Base-by-base conservation (phyloP, 1,139 yeast species). In the Groenewaldozyma auringiensis region DNA sequence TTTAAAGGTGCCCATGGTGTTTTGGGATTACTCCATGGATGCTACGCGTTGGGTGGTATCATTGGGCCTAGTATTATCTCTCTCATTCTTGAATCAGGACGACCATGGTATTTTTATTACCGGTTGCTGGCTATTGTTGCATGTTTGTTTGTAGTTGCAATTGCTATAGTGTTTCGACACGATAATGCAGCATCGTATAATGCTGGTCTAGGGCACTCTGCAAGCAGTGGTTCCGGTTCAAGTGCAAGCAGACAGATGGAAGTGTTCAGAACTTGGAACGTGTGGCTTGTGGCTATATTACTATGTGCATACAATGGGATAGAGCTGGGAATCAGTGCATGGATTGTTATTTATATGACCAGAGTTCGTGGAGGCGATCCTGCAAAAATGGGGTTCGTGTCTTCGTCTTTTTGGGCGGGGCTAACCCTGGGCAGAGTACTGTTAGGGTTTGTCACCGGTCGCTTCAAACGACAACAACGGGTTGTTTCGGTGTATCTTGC, bases 391-490 rank as follows among this genome's bases (percentile, higher is more conserved):
- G 86, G 86, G 20, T 81, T 79, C 55, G 80, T 79, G 29, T 76
- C 83, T 1, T 76, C 85, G 6, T 87, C 87, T 0, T 79, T 76
- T 56, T 81, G 88, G 88, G 78, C 74, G 9, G 89, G 88, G 4
- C 64, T 81, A 35, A 78, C 86, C 0, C 40, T 78, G 2, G 87
- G 86, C 1, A 62, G 88, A 44, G 62, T 81, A 25, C 49, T 70
- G 4, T 63, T 79, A 25, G 65, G 65, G 1, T 61, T 61, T 48
- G 58, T 57, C 11, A 61, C 62, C 3, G 64, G 62, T 17, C 47
- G 43, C 11, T 42, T 51, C 36, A 44, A 46, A 16, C 42, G 40
- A 3, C 44, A 53, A 21, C 62, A 61, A 33, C 53, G 55, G 17
- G 50, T 53, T 27, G 52, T 50, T 2, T 42, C 47, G 2, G 40